These are phyloP conservation scores for Cryphonectria naterciae DNA, from an alignment of 2,329 filamentous ascomycete genomes.

Conservation along the genomic window DNA sequence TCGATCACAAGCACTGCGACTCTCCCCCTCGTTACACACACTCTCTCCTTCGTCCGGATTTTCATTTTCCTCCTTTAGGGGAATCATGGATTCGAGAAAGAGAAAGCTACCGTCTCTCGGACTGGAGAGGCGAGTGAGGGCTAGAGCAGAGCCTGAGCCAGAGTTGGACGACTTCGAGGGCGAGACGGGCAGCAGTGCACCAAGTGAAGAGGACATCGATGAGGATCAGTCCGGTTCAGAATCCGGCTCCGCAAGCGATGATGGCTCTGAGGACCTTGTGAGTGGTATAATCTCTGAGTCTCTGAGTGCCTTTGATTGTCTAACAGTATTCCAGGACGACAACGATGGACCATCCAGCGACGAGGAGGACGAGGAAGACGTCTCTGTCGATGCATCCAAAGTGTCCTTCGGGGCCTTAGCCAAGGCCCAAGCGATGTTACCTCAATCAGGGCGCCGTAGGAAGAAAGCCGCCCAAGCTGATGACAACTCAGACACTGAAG, in stretches of 20 bases:
- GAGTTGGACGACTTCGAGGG: constrained; percentile 44
- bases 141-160: constrained; percentile 49
- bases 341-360: constrained; percentile 38
- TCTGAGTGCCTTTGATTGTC: neutral
- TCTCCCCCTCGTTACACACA: too few species aligned
- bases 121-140: constrained; percentile 49
- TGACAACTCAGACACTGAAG: constrained; percentile 36
- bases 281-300: neutral
- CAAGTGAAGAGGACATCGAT: constrained; percentile 34
- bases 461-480: constrained; percentile 32
- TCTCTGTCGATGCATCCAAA: constrained; percentile 53
- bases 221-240: constrained; percentile 16
- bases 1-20: neutral
- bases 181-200: constrained; percentile 30
- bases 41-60: neutral
- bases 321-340: constrained; percentile 34
- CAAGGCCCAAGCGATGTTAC: constrained; percentile 77
- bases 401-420: constrained; percentile 91
- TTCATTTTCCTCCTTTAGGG: neutral
- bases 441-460: constrained; percentile 35
- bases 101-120: constrained; percentile 45
- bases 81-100: constrained; percentile 43
- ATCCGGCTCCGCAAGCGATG: constrained; percentile 15
- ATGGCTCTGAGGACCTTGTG: constrained; percentile 7
- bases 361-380: constrained; percentile 42